Evolutionary conservation across 148 eudicot genomes (phyloP), one percentile per base, ranked within the genome.

Genomic region (Chenopodium suecicum): DNA sequence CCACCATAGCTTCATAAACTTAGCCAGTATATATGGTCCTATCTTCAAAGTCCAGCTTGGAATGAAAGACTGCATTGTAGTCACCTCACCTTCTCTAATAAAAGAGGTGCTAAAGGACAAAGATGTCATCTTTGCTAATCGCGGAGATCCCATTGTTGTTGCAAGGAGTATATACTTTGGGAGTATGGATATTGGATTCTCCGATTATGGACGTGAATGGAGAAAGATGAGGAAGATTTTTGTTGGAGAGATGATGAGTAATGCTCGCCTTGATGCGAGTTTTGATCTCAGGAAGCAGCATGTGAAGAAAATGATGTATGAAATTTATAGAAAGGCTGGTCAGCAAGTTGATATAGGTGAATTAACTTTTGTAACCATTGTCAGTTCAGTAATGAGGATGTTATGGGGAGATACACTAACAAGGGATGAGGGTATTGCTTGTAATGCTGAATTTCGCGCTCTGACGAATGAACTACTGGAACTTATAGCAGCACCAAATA

Each of bases 71-170:
- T 74, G 77, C 10, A 46, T 90, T 34, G 90, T 90, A 14, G 13
- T 84, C 0, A 79, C 34, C 76, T 90, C 91, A 2, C 88, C 91
- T 2, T 78, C 88, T 8, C 71, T 86, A 2, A 87, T 82, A 16
- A 86, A 83, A 65, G 89, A 88, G 63, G 82, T 90, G 19, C 62
- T 89, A 13, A 83, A 86, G 32, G 86, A 89, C 62, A 80, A 89
- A 16, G 93, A 88, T 70, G 54, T 67, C 46, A 58, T 71, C 9
- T 90, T 88, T 20, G 78, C 90, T 11, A 84, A 89, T 73, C 46
- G 73, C 6, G 85, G 88, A 7, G 87, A 85, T 29, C 73, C 83
- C 10, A 66, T 84, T 0, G 44, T 83, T 41, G 89, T 89, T 3
- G 82, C 82, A 14, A 22, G 20, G 27, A 76, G 63, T 3, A 41